Base-by-base conservation (phyloP, 1,284 basidiomycete species). In the Tranzscheliella williamsii region DNA sequence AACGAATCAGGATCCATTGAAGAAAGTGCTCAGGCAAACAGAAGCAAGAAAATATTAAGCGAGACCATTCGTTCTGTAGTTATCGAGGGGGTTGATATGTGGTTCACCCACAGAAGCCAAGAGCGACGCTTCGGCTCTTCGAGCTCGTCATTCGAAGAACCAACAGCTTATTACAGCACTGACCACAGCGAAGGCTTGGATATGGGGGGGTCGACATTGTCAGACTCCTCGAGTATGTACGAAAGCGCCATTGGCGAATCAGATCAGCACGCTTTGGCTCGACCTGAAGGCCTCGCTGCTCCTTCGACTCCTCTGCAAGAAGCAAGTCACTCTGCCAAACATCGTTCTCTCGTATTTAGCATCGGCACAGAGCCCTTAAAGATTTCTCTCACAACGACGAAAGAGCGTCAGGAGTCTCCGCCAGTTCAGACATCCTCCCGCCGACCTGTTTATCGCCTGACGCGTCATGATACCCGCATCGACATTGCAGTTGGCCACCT, bases 221-320 rank as follows among this genome's bases (percentile, higher is more conserved):
- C n/a, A n/a, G n/a, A n/a, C n/a, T 41, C 50, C 4, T 50, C 56
- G 16, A 69, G 61, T 20, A 42, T 70, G 1, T 64, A 62, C 39
- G 46, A 47, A 22, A 61, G 57, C 26, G 57, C 65, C 3, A 47
- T 63, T 12, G 46, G 49, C 4, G 43, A 29, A 5, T 46, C 52
- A 2, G 9, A 9, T 15, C 12, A 20, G n/a, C n/a, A n/a, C 26
- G 26, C 8, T 15, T 27, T 27, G 26, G 8, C 15, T 27, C 26
- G 26, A 8, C 26, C 26, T 8, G 26, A 15, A 27, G 15, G 26
- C 26, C 26, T 27, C n/a, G n/a, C n/a, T n/a, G n/a, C n/a, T n/a
- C n/a, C n/a, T n/a, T n/a, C n/a, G n/a, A 27, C 26, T 27, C 26
- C 8, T 8, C 15, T 27, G 15, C 26, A 15, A 27, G 8, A 27